Conservation (phyloP, 2,329 filamentous ascomycete genomes). For the Clarireedia homoeocarpa region DNA sequence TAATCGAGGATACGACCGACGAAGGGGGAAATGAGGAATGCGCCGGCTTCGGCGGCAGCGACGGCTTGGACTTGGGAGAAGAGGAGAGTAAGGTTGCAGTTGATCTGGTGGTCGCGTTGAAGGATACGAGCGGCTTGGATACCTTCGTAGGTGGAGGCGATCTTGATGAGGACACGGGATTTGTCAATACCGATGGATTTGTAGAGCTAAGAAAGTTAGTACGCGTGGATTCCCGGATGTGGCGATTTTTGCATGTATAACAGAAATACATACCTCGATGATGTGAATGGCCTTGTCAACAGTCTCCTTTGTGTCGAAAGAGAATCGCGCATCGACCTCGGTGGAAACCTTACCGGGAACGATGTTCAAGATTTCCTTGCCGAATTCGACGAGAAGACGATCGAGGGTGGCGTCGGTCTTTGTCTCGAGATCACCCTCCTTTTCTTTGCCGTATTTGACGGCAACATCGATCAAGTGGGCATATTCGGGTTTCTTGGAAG, state of each 20-base stretch:
- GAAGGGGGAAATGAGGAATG: slow-evolving; percentile 98
- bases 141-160: slow-evolving; percentile 98
- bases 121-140: slow-evolving; percentile 98
- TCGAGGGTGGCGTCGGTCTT: slow-evolving; percentile 89
- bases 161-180: slow-evolving; percentile 95
- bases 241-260: not conserved
- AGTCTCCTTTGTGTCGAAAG: slow-evolving; percentile 87
- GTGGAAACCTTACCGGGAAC: slow-evolving; percentile 98
- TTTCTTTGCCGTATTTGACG: slow-evolving; percentile 75
- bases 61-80: slow-evolving; percentile 95
- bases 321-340: slow-evolving; percentile 93
- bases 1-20: slow-evolving; percentile 98
- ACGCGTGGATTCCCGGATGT: not conserved
- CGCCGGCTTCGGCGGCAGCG: slow-evolving; percentile 86
- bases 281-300: slow-evolving; percentile 95
- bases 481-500: slow-evolving; percentile 97
- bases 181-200: slow-evolving; percentile 84
- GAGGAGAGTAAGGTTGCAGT: slow-evolving; percentile 98
- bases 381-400: slow-evolving; percentile 93
- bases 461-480: slow-evolving; percentile 83
- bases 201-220: slow-evolving; percentile 64
- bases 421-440: slow-evolving; percentile 60
- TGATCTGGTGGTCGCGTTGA: slow-evolving; percentile 90
- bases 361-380: slow-evolving; percentile 93
- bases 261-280: slow-evolving; percentile 72